Evolutionary conservation across 1,139 yeast genomes (phyloP), one percentile per base, ranked within the genome.

Genomic region (Pichia sp.): DNA sequence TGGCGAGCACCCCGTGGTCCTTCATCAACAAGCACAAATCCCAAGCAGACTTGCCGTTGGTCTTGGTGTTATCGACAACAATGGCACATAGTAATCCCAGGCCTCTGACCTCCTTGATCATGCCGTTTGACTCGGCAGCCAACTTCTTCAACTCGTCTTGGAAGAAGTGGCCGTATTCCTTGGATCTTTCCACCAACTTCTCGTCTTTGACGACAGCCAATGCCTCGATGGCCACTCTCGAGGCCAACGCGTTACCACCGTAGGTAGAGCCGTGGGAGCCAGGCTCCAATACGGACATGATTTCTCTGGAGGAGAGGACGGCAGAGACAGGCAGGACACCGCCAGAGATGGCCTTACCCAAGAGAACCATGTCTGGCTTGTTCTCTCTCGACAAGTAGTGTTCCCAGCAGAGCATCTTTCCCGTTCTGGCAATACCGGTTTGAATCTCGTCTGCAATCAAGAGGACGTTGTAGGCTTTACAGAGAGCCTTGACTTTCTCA

Each of bases 221-320:
- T 16, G 99, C 97, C 59, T 97, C 97, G 71, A 90, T 85, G 61
- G 98, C 95, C 41, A 91, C 97, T 59, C 91, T 83, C 64, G 96
- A 90, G 38, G 97, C 92, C 69, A 92, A 81, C 61, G 99, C 97
- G 75, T 91, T 93, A 72, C 99, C 99, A 72, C 99, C 99, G 69
- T 89, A 92, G 36, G 99, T 92, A 48, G 97, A 92, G 52, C 98
- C 99, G 72, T 92, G 98, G 49, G 97, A 89, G 57, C 99, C 99
- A 46, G 98, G 96, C 63, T 88, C 90, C 65, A 92, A 81, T 63
- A 92, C 84, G 62, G 84, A 80, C 97, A 92, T 89, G 69, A 92
- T 87, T 58, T 91, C 95, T 65, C 77, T 83, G 41, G 96, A 87
- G 2, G 97, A 86, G 62, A 92, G 78, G 16, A 91, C 97, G 29